Conservation (phyloP, 148 eudicot species). For the Rhododendron vialii region DNA sequence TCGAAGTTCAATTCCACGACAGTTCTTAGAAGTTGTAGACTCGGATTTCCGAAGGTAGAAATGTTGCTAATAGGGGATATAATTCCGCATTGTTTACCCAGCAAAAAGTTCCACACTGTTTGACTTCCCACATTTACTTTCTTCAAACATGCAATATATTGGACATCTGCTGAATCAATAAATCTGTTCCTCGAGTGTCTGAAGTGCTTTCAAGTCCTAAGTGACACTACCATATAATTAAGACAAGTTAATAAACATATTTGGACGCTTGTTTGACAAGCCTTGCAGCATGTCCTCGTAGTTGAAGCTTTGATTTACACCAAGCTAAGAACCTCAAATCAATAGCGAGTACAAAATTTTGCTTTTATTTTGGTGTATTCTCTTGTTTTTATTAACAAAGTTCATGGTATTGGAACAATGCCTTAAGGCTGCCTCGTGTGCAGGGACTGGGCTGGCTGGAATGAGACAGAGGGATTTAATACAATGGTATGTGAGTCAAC, state of each 20-base stretch:
- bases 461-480: constrained; percentile 90
- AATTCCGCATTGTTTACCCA: not conserved
- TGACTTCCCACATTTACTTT: not conserved
- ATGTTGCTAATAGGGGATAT: not conserved
- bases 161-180: not conserved
- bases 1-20: not conserved
- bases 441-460: constrained; percentile 74
- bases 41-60: not conserved
- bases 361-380: not conserved
- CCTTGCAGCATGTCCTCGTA: not conserved
- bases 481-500: constrained; percentile 78
- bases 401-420: constrained; percentile 2
- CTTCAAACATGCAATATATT: not conserved
- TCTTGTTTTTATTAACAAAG: not conserved
- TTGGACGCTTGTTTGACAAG: not conserved
- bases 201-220: not conserved
- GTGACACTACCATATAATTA: not conserved
- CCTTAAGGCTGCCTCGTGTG: not conserved
- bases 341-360: not conserved
- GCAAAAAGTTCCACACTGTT: not conserved
- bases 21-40: not conserved
- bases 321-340: not conserved
- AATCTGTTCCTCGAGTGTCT: not conserved
- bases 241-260: not conserved
- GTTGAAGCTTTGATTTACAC: not conserved